Conservation (phyloP, 164 flowering plant species). For the Chimonanthus salicifolius region DNA sequence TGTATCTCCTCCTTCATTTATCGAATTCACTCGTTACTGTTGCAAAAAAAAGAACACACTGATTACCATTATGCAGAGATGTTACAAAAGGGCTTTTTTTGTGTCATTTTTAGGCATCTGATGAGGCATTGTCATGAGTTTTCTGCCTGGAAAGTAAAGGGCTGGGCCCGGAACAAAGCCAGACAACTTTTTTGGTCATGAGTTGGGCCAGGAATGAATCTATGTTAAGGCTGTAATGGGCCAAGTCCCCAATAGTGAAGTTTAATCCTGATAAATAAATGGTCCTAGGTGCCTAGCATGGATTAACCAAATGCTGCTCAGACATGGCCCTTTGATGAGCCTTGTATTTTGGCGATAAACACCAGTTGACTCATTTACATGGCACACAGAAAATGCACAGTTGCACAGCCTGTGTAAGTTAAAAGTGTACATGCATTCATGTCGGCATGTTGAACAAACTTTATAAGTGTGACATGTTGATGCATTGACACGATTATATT, state of each 20-base stretch:
- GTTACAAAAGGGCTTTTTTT: conserved; percentile 51
- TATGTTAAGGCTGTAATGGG: not conserved
- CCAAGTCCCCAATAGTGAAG: not conserved
- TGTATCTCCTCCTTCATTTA: no score
- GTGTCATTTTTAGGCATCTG: not conserved
- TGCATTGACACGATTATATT: not conserved
- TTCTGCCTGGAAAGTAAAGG: no score
- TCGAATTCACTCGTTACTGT: no score
- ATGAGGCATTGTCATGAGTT: not conserved
- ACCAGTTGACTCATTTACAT: no score
- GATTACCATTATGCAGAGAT: conserved; percentile 87
- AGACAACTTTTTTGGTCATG: not conserved
- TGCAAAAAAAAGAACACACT: conserved; percentile 44
- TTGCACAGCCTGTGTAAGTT: not conserved
- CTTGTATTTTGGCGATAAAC: not conserved
- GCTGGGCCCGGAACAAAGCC: not conserved
- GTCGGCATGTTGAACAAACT: not conserved
- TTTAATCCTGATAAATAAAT: not conserved
- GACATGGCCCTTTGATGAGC: no score
- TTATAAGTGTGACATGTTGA: not conserved
- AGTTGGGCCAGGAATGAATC: not conserved
- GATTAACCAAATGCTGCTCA: no score
- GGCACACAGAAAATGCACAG: not conserved
- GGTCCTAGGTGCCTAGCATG: no score
- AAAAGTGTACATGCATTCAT: not conserved